Base-by-base conservation (phyloP, 2,329 filamentous ascomycete genomes). In the Dactylella cylindrospora region DNA sequence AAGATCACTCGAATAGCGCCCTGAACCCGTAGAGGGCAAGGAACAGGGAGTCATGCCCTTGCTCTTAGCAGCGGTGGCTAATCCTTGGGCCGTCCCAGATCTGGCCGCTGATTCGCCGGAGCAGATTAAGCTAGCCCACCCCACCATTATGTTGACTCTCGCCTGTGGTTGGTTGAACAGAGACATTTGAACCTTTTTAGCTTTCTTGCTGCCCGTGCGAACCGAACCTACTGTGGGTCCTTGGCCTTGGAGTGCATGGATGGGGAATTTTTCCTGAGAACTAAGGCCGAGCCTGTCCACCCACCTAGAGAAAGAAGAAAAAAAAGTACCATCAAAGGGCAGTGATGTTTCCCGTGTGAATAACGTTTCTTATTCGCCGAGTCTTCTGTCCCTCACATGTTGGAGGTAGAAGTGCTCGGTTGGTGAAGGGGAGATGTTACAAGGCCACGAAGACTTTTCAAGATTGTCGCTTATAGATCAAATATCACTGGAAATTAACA, bases 161-260 rank as follows among this genome's bases (percentile, higher is more conserved):
- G 47, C 26, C 39, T 61, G 38, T 59, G 46, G 41, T 61, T 61
- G 54, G 54, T 40, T 40, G n/a, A n/a, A n/a, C n/a, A n/a, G 20
- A 17, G 54, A 15, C 33, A 33, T 35, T 33, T 53, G 46, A 33
- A n/a, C 20, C 28, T 28, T 32, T 41, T 47, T 25, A 22, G 23
- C 8, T 31, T 57, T n/a, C n/a, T n/a, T 44, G 38, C 28, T 46
- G 54, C 46, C 46, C 54, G 54, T 61, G 54, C 46, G 54, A 61
- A 61, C 46, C 46, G 54, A 61, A 52, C 15, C 35, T 19, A 25
- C 35, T 22, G 43, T 36, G 51, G 51, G 28, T 25, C n/a, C n/a
- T 19, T 22, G 32, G 38, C 23, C 50, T 26, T 41, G 39, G 43
- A 47, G 49, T 60, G n/a, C n/a, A n/a, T n/a, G n/a, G n/a, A n/a